Evolutionary conservation across 805 yeast species (phyloP).

Genomic region (Debaryomyces prosopidis): DNA sequence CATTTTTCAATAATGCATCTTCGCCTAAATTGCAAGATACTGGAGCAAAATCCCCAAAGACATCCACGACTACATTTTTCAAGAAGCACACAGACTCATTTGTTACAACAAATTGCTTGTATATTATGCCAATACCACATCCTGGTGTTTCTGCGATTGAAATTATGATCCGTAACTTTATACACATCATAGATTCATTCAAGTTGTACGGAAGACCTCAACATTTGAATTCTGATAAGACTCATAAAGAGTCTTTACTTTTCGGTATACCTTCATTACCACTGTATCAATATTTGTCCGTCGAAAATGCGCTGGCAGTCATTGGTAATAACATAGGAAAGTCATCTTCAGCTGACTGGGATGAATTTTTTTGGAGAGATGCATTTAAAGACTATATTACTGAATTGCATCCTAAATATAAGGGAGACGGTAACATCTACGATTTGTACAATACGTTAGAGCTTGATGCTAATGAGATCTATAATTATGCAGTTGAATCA

Average conservation of each 20-base stretch:
- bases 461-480: conserved; percentile 7
- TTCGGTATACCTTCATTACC: conserved; percentile 79
- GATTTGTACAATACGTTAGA: conserved; percentile 26
- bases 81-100: conserved; percentile 29
- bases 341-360: conserved; percentile 26
- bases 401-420: conserved; percentile 19
- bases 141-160: conserved; percentile 72
- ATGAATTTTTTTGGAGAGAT: conserved; percentile 26
- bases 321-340: conserved; percentile 17
- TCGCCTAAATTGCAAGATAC: conserved; percentile 14
- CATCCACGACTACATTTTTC: conserved; percentile 20
- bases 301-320: conserved; percentile 22
- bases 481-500: not conserved
- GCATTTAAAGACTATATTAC: conserved; percentile 20
- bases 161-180: conserved; percentile 66
- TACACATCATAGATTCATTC: conserved; percentile 72
- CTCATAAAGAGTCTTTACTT: conserved; percentile 61
- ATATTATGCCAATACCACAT: conserved; percentile 72
- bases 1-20: conserved; percentile 31
- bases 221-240: conserved; percentile 71
- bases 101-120: conserved; percentile 44
- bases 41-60: conserved; percentile 6
- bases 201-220: conserved; percentile 74
- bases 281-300: conserved; percentile 54
- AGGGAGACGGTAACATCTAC: conserved; percentile 37